Evolutionary conservation across 176 grass and related monocot species (phyloP), one percentile per base, ranked within the genome.

Genomic region (Aechmea fasciata): DNA sequence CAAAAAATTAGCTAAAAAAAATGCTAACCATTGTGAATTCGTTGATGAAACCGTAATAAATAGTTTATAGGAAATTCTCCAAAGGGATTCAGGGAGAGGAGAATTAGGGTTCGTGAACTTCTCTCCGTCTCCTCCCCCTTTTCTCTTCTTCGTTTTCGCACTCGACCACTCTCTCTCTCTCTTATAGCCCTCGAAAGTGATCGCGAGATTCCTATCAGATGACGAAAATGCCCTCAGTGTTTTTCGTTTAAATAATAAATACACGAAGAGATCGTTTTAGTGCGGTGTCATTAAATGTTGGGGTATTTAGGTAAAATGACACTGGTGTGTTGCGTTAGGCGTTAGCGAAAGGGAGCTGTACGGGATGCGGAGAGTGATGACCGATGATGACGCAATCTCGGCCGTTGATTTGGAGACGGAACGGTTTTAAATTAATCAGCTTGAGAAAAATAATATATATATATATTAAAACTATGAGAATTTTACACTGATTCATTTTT

Each of bases 71-170:
- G 12, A 13, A 10, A 61, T 61, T 61, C 55, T 61, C 20, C 55
- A 61, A 18, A 61, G n/a, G 55, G 55, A 6, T 18, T 61, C 55
- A 19, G 55, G 20, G 55, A 61, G 55, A 61, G 55, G 55, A 61
- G 55, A 61, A 22, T 61, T 61, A 61, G 55, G 55, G 55, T 61
- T 61, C 20, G 15, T 8, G 10, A 61, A 61, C 9, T 9, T 61
- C 18, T 41, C 26, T 18, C 50, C 52, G 51, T 49, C 50, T 65
- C 22, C 19, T 41, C 13, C 15, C 65, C 64, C 71, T 75, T 52
- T 81, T 22, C 57, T 80, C 19, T 62, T 80, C 6, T 54, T 66
- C 17, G 51, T n/a, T 66, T 49, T 15, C 70, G 4, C 29, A 26
- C 49, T n/a, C 17, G 19, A 20, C 33, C 41, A 9, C 66, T 49